Evolutionary conservation across 2,329 filamentous ascomycete genomes (phyloP).

Genomic region (Rutstroemia sp.): DNA sequence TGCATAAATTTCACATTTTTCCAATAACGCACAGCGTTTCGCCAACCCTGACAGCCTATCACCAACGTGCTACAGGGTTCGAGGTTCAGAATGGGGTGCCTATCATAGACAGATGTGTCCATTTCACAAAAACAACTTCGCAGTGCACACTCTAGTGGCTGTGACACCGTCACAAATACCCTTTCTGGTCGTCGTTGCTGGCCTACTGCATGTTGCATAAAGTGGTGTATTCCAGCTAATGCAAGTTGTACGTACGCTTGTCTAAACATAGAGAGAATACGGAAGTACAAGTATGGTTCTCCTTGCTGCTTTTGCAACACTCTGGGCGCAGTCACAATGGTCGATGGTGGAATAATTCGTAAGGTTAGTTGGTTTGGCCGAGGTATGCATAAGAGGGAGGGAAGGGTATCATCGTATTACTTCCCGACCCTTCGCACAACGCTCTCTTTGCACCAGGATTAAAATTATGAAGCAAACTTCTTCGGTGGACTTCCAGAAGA

Average conservation of each 20-base stretch:
- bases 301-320: slow-evolving; percentile 8
- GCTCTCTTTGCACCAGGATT: neutral
- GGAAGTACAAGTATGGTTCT: neutral
- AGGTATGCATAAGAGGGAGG: neutral
- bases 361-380: neutral
- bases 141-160: no score
- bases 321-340: neutral
- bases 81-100: neutral
- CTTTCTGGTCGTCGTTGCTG: neutral
- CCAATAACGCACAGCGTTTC: slow-evolving; percentile 9
- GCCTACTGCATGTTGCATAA: slow-evolving; percentile 7
- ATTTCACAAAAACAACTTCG: neutral
- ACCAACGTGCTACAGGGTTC: neutral
- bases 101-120: neutral
- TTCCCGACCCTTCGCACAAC: neutral
- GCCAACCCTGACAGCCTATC: slow-evolving; percentile 3
- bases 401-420: neutral
- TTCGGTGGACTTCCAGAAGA: slow-evolving; percentile 21
- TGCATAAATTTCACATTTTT: slow-evolving; percentile 4
- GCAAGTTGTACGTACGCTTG: neutral
- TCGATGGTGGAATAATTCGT: neutral
- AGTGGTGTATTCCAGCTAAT: neutral
- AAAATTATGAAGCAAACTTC: neutral
- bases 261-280: slow-evolving; percentile 9
- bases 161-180: no score